A percentile compares a stretch with the other conserved stretches of the same genome.
Evolutionary conservation across 2,329 filamentous ascomycete genomes (phyloP).

Genomic region (Penicillium glabrum): DNA sequence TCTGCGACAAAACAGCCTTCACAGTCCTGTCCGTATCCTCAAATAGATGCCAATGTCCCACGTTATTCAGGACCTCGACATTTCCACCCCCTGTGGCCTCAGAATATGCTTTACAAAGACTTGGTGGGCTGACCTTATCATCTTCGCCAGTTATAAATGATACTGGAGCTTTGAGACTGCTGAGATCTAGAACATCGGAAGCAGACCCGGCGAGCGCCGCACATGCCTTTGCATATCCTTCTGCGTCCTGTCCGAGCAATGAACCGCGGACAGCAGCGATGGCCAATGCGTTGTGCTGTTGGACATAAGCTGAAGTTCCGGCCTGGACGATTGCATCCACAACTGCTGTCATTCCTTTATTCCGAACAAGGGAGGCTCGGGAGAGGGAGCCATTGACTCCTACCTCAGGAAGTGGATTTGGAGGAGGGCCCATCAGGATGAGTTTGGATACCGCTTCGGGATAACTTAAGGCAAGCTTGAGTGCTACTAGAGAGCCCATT

Average conservation of each 20-base stretch:
- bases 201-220: conserved; percentile 47
- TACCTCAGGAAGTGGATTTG: neutral
- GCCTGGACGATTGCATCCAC: neutral
- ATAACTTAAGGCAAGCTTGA: neutral
- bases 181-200: conserved; percentile 29
- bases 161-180: neutral
- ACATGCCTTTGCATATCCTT: conserved; percentile 58
- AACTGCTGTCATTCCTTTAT: neutral
- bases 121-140: neutral
- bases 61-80: neutral
- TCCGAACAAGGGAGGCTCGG: neutral
- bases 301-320: neutral
- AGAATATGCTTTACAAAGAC: neutral
- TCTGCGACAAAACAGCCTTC: neutral
- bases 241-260: conserved; percentile 50
- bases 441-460: neutral
- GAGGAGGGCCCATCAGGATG: neutral
- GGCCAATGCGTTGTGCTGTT: neutral
- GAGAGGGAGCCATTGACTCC: neutral
- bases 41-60: neutral
- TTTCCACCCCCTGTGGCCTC: neutral
- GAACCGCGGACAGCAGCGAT: conserved; percentile 38
- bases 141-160: neutral
- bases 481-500: neutral
- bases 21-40: neutral